Base-by-base conservation (phyloP, 2,329 filamentous ascomycete species). In the Ophiosphaerella narmari region DNA sequence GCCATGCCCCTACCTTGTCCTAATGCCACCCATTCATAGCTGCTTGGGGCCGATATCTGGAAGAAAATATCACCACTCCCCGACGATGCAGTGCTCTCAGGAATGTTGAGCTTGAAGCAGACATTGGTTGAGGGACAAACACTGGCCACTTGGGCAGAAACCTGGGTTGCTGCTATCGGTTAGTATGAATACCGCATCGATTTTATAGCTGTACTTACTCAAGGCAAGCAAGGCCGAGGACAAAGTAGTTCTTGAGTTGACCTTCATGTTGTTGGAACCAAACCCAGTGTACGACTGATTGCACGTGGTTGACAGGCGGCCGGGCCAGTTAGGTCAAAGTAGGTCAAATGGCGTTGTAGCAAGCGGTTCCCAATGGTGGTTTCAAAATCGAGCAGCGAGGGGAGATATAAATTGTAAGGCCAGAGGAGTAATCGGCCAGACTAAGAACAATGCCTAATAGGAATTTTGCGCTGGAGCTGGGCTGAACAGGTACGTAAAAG, bases 61-160 rank as follows among this genome's bases (percentile, higher is more conserved):
- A 86, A 80, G 68, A 78, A 86, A 44, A 86, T 80, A 52, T 84
- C 80, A 18, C 83, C 82, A 31, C 60, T 74, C 11, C 78, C 78
- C 16, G 76, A 78, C 3, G 74, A 76, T 1, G 78, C 78, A 4
- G 82, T 84, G 24, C 71, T 65, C 21, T 77, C 66, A 2, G 83
- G 82, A 6, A 86, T 77, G 62, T 82, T 84, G 54, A 86, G 72
- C 8, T 73, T 72, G 62, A 78, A 84, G 68, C 75, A 77, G 16
- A 78, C 65, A 29, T 74, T 59, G 7, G 39, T 62, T 4, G 52
- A 54, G 1, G 65, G 63, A 34, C 66, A 70, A 11, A 62, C 54
- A 23, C 45, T 72, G 7, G 60, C 65, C 13, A 72, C 54, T 51
- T 73, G 70, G 13, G 70, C 69, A 26, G 59, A 62, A 46, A 59